Evolutionary conservation across 2,329 filamentous ascomycete species (phyloP).

Genomic region (Fusarium torulosum): DNA sequence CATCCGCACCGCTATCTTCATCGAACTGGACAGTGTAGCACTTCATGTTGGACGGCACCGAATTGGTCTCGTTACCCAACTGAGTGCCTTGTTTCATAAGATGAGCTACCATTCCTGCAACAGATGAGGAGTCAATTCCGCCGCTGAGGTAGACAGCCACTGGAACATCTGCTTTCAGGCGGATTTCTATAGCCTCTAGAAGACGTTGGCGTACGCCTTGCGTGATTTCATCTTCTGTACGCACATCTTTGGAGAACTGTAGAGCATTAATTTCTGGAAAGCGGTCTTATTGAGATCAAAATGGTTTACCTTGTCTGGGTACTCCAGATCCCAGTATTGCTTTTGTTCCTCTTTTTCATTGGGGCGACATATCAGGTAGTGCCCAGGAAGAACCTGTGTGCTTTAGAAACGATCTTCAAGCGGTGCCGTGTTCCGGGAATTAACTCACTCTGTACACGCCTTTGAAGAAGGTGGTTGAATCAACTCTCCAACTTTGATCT

Average conservation of each 20-base stretch:
- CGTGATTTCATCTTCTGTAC: background rate
- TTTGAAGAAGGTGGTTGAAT: constrained; percentile 2
- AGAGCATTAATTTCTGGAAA: background rate
- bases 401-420: too few species aligned
- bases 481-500: constrained; percentile 10
- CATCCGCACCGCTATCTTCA: constrained; percentile 2
- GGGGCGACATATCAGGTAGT: background rate
- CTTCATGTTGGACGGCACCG: constrained; percentile 1
- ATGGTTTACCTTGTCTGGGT: constrained; percentile 2
- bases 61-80: background rate
- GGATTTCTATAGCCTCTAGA: background rate
- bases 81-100: constrained; percentile 10
- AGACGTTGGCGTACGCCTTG: background rate
- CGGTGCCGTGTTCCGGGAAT: rapidly evolving
- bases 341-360: constrained; percentile 2
- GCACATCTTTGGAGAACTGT: background rate
- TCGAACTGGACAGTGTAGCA: constrained; percentile 11
- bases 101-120: constrained; percentile 10
- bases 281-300: rapidly evolving
- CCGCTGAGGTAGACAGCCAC: constrained; percentile 10
- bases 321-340: constrained; percentile 10
- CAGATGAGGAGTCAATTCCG: constrained; percentile 3
- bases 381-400: background rate
- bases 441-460: background rate
- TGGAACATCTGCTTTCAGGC: constrained; percentile 11